Conservation (phyloP, 2,329 filamentous ascomycete genomes). For the Colletotrichum karsti region DNA sequence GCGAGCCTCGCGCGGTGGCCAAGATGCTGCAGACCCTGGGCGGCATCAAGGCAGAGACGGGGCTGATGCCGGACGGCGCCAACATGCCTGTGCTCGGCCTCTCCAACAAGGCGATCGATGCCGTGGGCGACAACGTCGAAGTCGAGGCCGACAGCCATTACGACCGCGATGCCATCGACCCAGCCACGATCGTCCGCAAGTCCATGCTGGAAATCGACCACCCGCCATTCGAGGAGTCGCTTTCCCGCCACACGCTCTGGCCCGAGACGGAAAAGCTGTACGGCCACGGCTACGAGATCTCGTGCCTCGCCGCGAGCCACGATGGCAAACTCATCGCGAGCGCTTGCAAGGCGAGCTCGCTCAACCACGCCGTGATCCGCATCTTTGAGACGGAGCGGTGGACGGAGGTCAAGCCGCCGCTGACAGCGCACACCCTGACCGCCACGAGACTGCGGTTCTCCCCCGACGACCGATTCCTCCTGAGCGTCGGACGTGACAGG, state of each 20-base stretch:
- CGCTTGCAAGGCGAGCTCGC: conserved; percentile 89
- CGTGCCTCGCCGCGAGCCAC: conserved; percentile 80
- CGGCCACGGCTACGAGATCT: conserved; percentile 97
- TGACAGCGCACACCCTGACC: conserved; percentile 88
- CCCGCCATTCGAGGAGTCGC: conserved; percentile 88
- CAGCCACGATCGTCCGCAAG: conserved; percentile 63
- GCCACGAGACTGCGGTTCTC: conserved; percentile 86
- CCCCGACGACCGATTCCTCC: conserved; percentile 73
- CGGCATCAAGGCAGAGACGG: conserved; percentile 56
- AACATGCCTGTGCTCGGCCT: conserved; percentile 95
- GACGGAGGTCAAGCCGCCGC: conserved; percentile 85
- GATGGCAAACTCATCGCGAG: conserved; percentile 84
- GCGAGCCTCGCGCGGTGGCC: conserved; percentile 85
- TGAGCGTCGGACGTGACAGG: conserved; percentile 91
- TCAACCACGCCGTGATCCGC: conserved; percentile 94
- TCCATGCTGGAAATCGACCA: conserved; percentile 72
- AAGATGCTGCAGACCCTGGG: conserved; percentile 75
- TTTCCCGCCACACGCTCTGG: conserved; percentile 92
- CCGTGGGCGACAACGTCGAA: conserved; percentile 58
- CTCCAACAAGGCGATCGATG: conserved; percentile 90
- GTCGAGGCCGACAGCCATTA: conserved; percentile 53
- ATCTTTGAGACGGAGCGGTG: conserved; percentile 88
- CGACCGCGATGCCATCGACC: conserved; percentile 63
- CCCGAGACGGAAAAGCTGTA: conserved; percentile 97
- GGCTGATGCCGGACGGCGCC: conserved; percentile 81